A percentile compares a stretch with the other conserved stretches of the same genome.
phyloP scores from a whole-genome alignment of 202 grass and related monocot species.

The Panicum hallii region DNA sequence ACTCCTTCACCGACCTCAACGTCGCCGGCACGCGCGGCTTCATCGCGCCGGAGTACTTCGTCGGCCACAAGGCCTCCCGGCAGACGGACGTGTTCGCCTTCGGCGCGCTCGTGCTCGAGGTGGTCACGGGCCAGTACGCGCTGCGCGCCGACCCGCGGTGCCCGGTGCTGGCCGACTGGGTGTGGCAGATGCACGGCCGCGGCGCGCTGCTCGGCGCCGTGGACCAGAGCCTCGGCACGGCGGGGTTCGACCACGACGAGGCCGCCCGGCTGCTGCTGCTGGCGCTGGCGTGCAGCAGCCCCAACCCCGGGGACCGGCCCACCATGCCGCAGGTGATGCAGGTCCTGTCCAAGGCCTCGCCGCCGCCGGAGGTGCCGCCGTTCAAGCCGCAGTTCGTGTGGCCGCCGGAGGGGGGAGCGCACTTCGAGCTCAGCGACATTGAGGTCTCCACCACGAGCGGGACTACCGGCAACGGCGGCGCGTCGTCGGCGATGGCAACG shows the following conservation, averaged over 20 bases:
- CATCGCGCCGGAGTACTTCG: constrained; percentile 69
- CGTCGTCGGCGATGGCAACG: constrained; percentile 8
- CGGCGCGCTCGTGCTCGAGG: constrained; percentile 68
- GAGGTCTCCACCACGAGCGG: constrained; percentile 14
- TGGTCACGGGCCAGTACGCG: constrained; percentile 51
- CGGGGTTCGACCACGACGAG: constrained; percentile 43
- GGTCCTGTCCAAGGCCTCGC: constrained; percentile 46
- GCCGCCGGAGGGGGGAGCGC: constrained; percentile 49
- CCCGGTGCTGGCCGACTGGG: constrained; percentile 54
- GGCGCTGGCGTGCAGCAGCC: constrained; percentile 61
- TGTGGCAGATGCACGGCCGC: constrained; percentile 62
- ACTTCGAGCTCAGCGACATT: constrained; percentile 40
- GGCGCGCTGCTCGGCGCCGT: constrained; percentile 55
- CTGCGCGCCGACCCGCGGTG: constrained; percentile 16
- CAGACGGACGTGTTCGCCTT: constrained; percentile 66
- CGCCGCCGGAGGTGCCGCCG: constrained; percentile 48
- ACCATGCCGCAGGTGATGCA: constrained; percentile 54
- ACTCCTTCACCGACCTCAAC: constrained; percentile 51
- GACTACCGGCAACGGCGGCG: background rate
- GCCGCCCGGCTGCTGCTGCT: constrained; percentile 52
- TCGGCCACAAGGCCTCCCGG: constrained; percentile 53
- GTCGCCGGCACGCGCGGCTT: constrained; percentile 63
- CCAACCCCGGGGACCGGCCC: constrained; percentile 49
- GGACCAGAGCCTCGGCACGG: constrained; percentile 44
- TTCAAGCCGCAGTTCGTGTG: constrained; percentile 57